Conservation (phyloP, 176 grass and related monocot genomes). For the Oryza australiensis region DNA sequence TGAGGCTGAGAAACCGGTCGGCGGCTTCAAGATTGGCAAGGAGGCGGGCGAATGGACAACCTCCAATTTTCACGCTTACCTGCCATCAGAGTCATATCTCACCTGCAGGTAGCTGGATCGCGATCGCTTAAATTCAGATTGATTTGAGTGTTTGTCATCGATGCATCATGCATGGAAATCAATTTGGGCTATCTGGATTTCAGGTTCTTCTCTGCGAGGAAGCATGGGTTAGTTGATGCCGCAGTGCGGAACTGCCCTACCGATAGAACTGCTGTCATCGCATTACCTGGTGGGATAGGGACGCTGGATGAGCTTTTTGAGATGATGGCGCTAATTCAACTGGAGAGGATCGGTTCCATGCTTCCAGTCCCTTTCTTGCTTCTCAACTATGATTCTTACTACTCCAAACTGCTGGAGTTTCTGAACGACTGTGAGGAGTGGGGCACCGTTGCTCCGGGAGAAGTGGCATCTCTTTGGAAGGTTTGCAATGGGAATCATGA, state of each 20-base stretch:
- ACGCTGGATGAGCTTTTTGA: conserved; percentile 85
- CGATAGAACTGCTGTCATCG: conserved; percentile 56
- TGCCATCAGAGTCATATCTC: conserved; percentile 61
- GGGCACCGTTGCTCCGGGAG: conserved; percentile 67
- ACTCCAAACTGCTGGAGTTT: conserved; percentile 81
- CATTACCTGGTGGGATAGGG: conserved; percentile 71
- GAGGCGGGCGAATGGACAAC: conserved; percentile 84
- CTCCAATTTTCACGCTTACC: conserved; percentile 76
- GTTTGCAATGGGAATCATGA: conserved; percentile 73
- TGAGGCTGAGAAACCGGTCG: conserved; percentile 57
- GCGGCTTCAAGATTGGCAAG: conserved; percentile 77
- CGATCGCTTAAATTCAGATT: neutral
- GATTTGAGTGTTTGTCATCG: neutral
- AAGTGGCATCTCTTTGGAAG: conserved; percentile 77
- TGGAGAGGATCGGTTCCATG: conserved; percentile 69
- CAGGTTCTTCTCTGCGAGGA: conserved; percentile 93
- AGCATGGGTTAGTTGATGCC: conserved; percentile 87
- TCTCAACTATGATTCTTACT: conserved; percentile 85
- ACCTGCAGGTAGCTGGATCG: conserved; percentile 70
- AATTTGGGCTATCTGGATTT: conserved; percentile 13
- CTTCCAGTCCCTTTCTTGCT: conserved; percentile 67
- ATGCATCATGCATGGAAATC: neutral
- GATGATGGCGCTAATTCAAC: conserved; percentile 73
- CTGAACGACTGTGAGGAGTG: conserved; percentile 62
- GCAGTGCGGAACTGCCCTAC: conserved; percentile 51